Conservation (phyloP, 1,284 basidiomycete genomes). For the Heterobasidion occidentale region DNA sequence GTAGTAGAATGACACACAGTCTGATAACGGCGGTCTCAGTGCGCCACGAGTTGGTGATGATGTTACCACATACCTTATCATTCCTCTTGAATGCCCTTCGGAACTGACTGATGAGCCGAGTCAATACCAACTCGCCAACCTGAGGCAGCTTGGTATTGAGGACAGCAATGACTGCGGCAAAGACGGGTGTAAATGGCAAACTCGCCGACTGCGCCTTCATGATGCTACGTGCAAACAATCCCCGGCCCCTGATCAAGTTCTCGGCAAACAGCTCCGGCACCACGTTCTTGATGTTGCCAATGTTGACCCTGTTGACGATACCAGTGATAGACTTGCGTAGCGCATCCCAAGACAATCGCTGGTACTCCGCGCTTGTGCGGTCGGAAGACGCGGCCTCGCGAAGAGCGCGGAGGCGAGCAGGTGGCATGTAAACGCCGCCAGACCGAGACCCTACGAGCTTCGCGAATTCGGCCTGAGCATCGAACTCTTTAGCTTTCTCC, state of each 20-base stretch:
- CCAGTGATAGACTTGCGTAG: conserved; percentile 97
- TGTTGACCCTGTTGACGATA: conserved; percentile 98
- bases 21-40: conserved; percentile 27
- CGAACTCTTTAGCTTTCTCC: conserved; percentile 39
- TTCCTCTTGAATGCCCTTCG: conserved; percentile 93
- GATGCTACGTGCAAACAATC: conserved; percentile 85
- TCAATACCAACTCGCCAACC: conserved; percentile 89
- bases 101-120: conserved; percentile 91
- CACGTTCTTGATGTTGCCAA: conserved; percentile 94
- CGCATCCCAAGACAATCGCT: conserved; percentile 96
- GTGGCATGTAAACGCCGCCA: conserved; percentile 96
- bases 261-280: conserved; percentile 92
- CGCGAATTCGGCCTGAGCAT: conserved; percentile 74
- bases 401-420: conserved; percentile 85
- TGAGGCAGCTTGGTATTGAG: conserved; percentile 97
- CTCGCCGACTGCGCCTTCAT: conserved; percentile 98
- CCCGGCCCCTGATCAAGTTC: conserved; percentile 86
- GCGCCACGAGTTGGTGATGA: neutral
- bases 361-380: conserved; percentile 88
- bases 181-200: conserved; percentile 96
- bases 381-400: conserved; percentile 83
- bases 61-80: conserved; percentile 71
- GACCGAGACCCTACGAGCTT: conserved; percentile 75
- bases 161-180: conserved; percentile 90
- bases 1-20: conserved; percentile 91